phyloP scores from a whole-genome alignment of 192 early-diverging fungal genomes.

The Coemansia erecta region DNA sequence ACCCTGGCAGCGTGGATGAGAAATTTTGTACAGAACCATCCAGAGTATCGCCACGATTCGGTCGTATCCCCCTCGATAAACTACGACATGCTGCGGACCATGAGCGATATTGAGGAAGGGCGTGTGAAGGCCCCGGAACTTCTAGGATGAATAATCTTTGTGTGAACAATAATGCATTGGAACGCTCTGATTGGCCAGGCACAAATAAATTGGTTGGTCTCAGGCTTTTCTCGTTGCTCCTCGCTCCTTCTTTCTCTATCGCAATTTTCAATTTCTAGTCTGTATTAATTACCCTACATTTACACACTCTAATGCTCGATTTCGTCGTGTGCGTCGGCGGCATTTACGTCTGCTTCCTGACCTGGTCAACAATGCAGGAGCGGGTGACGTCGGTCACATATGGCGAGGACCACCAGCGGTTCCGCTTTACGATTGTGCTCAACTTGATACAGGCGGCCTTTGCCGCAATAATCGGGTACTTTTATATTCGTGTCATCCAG shows the following conservation, averaged over 20 bases:
- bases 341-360: conserved; percentile 94
- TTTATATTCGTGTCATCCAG: conserved; percentile 69
- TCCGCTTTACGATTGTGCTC: conserved; percentile 90
- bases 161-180: too few species aligned
- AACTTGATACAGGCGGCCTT: conserved; percentile 82
- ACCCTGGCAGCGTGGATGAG: conserved; percentile 92
- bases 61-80: conserved; percentile 79
- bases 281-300: neutral
- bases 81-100: conserved; percentile 72
- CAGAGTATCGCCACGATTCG: conserved; percentile 84
- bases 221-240: neutral
- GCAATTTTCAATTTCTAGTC: neutral
- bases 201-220: neutral
- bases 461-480: conserved; percentile 69
- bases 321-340: conserved; percentile 69
- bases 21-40: conserved; percentile 80
- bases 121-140: conserved; percentile 33
- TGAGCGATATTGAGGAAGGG: conserved; percentile 52
- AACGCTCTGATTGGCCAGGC: neutral
- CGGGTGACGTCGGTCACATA: conserved; percentile 84
- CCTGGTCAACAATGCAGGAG: conserved; percentile 95
- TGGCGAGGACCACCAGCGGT: conserved; percentile 61
- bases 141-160: conserved; percentile 20
- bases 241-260: neutral
- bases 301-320: conserved; percentile 53